These are phyloP conservation scores for Aspergillus ellipticus DNA, from an alignment of 495 filamentous ascomycete species.

Conservation along the genomic window DNA sequence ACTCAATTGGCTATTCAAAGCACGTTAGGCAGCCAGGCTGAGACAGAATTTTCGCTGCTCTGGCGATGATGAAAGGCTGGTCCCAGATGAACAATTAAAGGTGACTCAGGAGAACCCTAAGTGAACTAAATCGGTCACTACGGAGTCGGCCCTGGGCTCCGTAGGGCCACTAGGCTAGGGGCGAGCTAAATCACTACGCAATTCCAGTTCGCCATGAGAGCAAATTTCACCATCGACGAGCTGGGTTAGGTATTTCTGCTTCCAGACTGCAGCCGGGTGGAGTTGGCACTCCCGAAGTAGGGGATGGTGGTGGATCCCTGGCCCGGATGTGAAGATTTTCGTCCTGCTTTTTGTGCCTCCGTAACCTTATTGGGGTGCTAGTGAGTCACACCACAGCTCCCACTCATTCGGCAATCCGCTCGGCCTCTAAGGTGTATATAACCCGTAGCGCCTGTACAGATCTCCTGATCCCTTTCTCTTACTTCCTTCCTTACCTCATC, in stretches of 20 bases:
- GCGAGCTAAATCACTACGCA: slow-evolving; percentile 13
- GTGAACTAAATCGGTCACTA: not conserved
- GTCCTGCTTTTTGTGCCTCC: slow-evolving; percentile 7
- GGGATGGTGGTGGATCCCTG: slow-evolving; percentile 16
- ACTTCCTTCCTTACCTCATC: slow-evolving; percentile 33
- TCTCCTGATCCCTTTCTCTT: slow-evolving; percentile 11
- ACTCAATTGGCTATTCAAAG: not conserved
- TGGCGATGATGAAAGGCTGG: too few species aligned
- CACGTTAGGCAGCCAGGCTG: not conserved
- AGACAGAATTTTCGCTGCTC: slow-evolving; percentile 7
- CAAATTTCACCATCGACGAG: slow-evolving; percentile 21
- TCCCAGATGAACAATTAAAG: too few species aligned
- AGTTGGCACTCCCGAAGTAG: slow-evolving; percentile 11
- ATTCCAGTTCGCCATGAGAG: slow-evolving; percentile 16
- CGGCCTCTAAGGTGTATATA: slow-evolving; percentile 12
- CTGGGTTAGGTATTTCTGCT: slow-evolving; percentile 15
- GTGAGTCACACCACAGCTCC: slow-evolving; percentile 28
- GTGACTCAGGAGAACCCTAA: slow-evolving; percentile 1
- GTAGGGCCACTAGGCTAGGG: not conserved
- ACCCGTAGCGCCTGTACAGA: not conserved
- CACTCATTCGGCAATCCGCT: slow-evolving; percentile 12
- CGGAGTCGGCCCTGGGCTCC: slow-evolving; percentile 8
- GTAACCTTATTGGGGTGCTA: slow-evolving; percentile 16
- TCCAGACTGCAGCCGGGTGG: slow-evolving; percentile 18
- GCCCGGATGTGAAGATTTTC: slow-evolving; percentile 8